Base-by-base conservation (phyloP, 1,284 basidiomycete genomes). In the Ustilago cynodontis region DNA sequence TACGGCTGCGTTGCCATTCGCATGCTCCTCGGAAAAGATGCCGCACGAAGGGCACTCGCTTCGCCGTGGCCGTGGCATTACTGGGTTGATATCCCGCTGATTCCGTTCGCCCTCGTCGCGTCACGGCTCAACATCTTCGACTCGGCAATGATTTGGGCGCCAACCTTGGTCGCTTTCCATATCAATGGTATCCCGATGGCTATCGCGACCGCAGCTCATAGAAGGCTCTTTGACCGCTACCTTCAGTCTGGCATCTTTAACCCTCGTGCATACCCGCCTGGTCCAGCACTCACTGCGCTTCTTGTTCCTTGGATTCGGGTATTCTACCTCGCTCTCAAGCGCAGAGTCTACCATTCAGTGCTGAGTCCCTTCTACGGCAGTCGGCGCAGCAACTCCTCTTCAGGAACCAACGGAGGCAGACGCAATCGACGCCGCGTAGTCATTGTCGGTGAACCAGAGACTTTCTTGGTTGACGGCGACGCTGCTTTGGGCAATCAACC, bases 61-160 rank as follows among this genome's bases (percentile, higher is more conserved):
- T 60, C 63, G 2, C 76, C 78, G 4, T 82, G 81, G 81, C 81
- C 81, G 10, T 75, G 71, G 77, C 78, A 82, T 59, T 82, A 67
- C 55, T 85, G 82, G 78, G 29, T 85, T 52, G 81, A 85, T 35
- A 79, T 85, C 24, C 83, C 83, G 24, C 54, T 84, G 49, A 81
- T 85, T 26, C 83, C 83, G 1, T 78, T 85, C 26, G 77, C 77
- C n/a, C 71, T 85, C 6, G 67, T 84, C 16, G 76, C 78, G 9
- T 71, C 77, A 20, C 63, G 75, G 47, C 59, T 84, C 37, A 75
- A 76, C 22, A 47, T 83, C 45, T 71, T 84, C n/a, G 80, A 81
- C 26, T 71, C 68, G 24, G 68, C 80, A 49, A 68, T 79, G 53
- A 80, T 76, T 0, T 84, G 82, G 81, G 58, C 81, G 1, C 82